Evolutionary conservation across 257 asterid species (phyloP).

Genomic region (Henckelia pumila): DNA sequence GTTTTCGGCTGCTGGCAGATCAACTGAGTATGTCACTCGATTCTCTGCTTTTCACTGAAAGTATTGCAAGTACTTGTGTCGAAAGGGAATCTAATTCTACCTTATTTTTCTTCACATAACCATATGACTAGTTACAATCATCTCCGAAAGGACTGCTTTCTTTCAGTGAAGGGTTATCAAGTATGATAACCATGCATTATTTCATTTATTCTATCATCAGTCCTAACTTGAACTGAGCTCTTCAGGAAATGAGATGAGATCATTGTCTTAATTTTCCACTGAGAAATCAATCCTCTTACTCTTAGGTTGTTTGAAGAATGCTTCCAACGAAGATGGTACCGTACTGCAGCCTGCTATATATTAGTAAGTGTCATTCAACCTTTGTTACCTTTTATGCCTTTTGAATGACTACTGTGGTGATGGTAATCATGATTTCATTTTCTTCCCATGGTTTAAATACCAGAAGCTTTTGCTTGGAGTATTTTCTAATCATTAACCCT

Average conservation of each 20-base stretch:
- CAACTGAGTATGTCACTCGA: slow-evolving; percentile 76
- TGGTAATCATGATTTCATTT: slow-evolving; percentile 5
- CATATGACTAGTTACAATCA: slow-evolving; percentile 13
- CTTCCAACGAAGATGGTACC: slow-evolving; percentile 66
- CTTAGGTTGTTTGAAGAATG: slow-evolving; percentile 73
- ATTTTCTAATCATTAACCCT: slow-evolving; percentile 11
- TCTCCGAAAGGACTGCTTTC: slow-evolving; percentile 20
- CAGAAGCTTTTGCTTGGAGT: not conserved
- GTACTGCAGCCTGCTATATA: slow-evolving; percentile 74
- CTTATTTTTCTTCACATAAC: slow-evolving; percentile 18
- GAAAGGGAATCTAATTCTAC: not conserved
- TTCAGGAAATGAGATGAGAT: not conserved
- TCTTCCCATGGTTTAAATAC: slow-evolving; percentile 21
- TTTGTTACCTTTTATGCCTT: slow-evolving; percentile 17
- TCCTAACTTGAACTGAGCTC: slow-evolving; percentile 1
- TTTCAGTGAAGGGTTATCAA: slow-evolving; percentile 19
- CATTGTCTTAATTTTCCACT: slow-evolving; percentile 17
- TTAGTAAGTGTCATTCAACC: slow-evolving; percentile 42
- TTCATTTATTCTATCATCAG: slow-evolving; percentile 17
- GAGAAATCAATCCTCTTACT: slow-evolving; percentile 21
- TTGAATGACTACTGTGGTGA: slow-evolving; percentile 14
- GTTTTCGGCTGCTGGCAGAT: slow-evolving; percentile 94
- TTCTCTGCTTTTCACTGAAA: slow-evolving; percentile 22
- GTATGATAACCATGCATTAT: slow-evolving; percentile 15
- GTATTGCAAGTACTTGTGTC: slow-evolving; percentile 9